These are phyloP conservation scores for Wickerhamiella infanticola DNA, from an alignment of 1,139 yeast species.

Conservation along the genomic window DNA sequence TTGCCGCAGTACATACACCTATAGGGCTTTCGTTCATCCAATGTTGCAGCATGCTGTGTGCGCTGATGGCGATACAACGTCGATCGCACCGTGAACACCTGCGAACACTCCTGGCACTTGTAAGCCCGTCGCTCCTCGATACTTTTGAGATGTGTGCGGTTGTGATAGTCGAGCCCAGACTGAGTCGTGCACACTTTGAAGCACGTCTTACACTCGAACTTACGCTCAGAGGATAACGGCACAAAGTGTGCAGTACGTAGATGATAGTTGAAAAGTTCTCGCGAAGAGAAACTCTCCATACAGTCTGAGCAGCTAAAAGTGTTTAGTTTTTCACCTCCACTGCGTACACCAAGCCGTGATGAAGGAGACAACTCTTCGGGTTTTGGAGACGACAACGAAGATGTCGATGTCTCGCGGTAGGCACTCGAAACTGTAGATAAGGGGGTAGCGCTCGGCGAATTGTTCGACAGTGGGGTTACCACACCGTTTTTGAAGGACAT, in stretches of 20 bases:
- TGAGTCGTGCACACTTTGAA: not conserved
- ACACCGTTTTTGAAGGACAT: not conserved
- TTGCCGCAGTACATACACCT: not conserved
- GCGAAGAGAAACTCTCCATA: not conserved
- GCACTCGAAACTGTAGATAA: not conserved
- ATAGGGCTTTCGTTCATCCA: constrained; percentile 2
- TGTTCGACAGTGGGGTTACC: not conserved
- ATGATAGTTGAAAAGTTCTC: not conserved
- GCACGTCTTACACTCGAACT: not conserved
- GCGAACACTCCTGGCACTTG: constrained; percentile 2
- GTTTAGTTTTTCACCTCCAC: not conserved
- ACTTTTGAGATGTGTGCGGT: not conserved
- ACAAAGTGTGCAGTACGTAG: not conserved
- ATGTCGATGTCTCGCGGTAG: not conserved
- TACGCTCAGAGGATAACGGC: not conserved
- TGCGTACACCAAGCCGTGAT: not conserved
- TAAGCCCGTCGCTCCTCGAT: constrained; percentile 3
- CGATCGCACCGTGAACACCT: constrained; percentile 1
- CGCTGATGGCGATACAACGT: constrained; percentile 2
- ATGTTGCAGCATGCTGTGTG: constrained; percentile 2
- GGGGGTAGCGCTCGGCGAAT: not conserved
- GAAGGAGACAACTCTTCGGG: not conserved
- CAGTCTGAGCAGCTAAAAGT: not conserved
- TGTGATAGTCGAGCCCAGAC: constrained; percentile 1
- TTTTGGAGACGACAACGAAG: not conserved